phyloP scores from a whole-genome alignment of 2,329 filamentous ascomycete genomes.

The Bipolaris sorokiniana region DNA sequence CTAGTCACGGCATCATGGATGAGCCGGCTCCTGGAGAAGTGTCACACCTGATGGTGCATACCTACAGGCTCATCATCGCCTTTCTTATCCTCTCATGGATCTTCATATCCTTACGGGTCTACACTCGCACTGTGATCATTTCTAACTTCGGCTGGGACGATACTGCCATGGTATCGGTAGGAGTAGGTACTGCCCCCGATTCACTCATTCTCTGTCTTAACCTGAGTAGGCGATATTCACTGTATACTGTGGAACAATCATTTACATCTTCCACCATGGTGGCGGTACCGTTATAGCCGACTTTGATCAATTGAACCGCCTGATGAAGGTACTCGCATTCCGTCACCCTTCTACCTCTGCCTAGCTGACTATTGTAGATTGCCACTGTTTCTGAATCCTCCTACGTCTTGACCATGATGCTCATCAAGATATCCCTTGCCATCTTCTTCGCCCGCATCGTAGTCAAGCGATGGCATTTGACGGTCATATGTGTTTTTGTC shows the following conservation, averaged over 20 bases:
- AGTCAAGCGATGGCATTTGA: constrained; percentile 49
- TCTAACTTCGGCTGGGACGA: constrained; percentile 55
- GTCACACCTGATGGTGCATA: constrained; percentile 26
- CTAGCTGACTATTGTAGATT: constrained; percentile 32
- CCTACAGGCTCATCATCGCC: constrained; percentile 38
- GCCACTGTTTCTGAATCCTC: constrained; percentile 46
- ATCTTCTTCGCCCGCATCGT: constrained; percentile 55
- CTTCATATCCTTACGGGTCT: constrained; percentile 49
- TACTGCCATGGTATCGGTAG: constrained; percentile 48
- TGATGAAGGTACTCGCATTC: constrained; percentile 35
- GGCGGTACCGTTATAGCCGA: constrained; percentile 42
- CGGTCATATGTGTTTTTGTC: constrained; percentile 42
- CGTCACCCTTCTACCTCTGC: background rate
- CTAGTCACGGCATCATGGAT: constrained; percentile 34
- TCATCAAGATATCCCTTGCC: constrained; percentile 54
- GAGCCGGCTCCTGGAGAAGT: constrained; percentile 24
- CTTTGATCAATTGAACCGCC: constrained; percentile 26
- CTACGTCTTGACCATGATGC: constrained; percentile 50
- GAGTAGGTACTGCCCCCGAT: constrained; percentile 33
- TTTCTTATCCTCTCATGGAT: constrained; percentile 49
- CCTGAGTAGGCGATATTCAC: constrained; percentile 41
- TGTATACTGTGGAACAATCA: constrained; percentile 36
- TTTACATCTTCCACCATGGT: constrained; percentile 40
- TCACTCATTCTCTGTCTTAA: constrained; percentile 7
- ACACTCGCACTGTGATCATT: constrained; percentile 49